phyloP scores from a whole-genome alignment of 2,329 filamentous ascomycete species.

The Alternaria arborescens region DNA sequence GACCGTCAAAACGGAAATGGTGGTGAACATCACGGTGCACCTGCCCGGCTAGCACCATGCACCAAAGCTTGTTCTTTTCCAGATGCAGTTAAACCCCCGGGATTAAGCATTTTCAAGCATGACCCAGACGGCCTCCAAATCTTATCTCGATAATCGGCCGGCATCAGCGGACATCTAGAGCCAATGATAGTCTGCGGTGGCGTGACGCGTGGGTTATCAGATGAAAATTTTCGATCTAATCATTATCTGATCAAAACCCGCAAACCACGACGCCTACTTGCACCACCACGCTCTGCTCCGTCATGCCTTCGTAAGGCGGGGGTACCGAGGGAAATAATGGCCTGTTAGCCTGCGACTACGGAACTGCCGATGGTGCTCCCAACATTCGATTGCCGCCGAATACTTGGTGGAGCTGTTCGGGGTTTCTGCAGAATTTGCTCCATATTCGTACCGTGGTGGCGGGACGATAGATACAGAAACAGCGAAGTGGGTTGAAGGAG shows the following conservation, averaged over 20 bases:
- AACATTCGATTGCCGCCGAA: neutral
- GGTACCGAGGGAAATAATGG: conserved; percentile 3
- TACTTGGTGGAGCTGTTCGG: conserved; percentile 1
- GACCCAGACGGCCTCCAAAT: conserved; percentile 27
- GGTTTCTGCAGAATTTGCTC: neutral
- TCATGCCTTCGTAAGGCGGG: conserved; percentile 9
- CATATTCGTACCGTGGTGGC: conserved; percentile 10
- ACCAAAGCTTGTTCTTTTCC: conserved; percentile 21
- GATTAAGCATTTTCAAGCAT: conserved; percentile 34
- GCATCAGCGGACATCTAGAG: conserved; percentile 21
- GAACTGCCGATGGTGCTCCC: conserved; percentile 5
- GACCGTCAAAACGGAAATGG: conserved; percentile 16
- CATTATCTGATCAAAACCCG: conserved; percentile 37
- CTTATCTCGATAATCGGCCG: conserved; percentile 38
- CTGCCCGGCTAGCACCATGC: conserved; percentile 20
- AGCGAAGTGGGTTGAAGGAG: neutral
- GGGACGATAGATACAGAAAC: neutral
- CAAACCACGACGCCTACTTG: conserved; percentile 6
- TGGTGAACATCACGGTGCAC: conserved; percentile 15
- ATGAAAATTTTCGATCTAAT: conserved; percentile 41
- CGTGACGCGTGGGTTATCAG: conserved; percentile 30
- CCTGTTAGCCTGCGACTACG: neutral
- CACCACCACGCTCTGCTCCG: conserved; percentile 1
- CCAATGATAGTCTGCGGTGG: conserved; percentile 21
- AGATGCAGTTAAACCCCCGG: conserved; percentile 21